Evolutionary conservation across 345 rosid genomes (phyloP), one percentile per base, ranked within the genome.

Genomic region (Pelargonium nanum): DNA sequence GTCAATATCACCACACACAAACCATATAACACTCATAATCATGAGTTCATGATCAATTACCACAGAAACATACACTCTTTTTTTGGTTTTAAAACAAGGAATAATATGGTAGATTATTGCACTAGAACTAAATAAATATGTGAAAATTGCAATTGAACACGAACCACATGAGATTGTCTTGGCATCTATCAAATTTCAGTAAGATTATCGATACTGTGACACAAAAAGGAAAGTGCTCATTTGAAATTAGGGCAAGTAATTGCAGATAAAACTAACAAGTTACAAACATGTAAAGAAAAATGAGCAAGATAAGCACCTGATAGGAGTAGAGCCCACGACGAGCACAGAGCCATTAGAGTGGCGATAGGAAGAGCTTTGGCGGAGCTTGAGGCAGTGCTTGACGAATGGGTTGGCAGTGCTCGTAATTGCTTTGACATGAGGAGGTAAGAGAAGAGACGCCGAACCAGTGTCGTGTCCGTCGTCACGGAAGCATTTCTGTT

Each of bases 351-450:
- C 74, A 75, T 89, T 89, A 34, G 82, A 67, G 74, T 85, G 89
- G 57, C 98, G 95, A 60, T 92, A 89, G 66, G 91, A 79, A 34
- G 98, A 79, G 82, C 78, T 83, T 45, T 73, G 85, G 6, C 80
- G 81, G 53, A 92, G 96, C 84, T 85, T 92, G 52, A 85, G 77
- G 66, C 98, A 92, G 79, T 89, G 97, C 72, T 85, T 89, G 26
- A 92, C 83, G 65, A 87, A 87, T 26, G 97, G 84, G 75, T 92
- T 92, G 40, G 94, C 70, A 19, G 91, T 73, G 75, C 97, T 87
- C 2, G 83, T 65, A 53, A 92, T 81, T 60, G 72, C 73, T 8
- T 81, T 70, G 21, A 84, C 75, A 67, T 78, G 80, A 26, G 76
- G 73, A 17, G 83, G 88, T 22, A 82, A 65, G 32, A 19, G 13